Base-by-base conservation (phyloP, 2,329 filamentous ascomycete genomes). In the Emmonsia crescens region DNA sequence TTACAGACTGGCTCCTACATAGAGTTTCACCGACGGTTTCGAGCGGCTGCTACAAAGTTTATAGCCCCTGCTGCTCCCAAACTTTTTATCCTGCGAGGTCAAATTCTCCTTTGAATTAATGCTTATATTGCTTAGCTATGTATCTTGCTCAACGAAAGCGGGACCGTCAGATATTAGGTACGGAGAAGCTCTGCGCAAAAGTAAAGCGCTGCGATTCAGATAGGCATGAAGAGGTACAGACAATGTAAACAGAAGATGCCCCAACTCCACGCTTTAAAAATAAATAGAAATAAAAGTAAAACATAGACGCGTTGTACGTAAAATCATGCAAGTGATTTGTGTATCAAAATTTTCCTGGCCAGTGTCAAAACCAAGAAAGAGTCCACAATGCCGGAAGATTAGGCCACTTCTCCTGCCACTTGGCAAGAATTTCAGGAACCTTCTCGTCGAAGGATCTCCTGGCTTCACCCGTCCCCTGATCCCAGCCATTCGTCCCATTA, bases 321-420 rank as follows among this genome's bases (percentile, higher is more conserved):
- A 27, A 29, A 46, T 51, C 44, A 56, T 48, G 36, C 33, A 62
- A 31, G 27, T 36, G 19, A 29, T 10, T 19, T 27, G 48, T 19
- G 12, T 57, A 49, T 59, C 44, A 61, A 59, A 51, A 62, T 42
- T 27, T 10, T 46, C 57, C 48, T 31, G 5, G 10, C 38, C 40
- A 31, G 31, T 0, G 31, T 80, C 78, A 97, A 72, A 97, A 91
- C 92, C 94, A 99, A 31, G 91, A 91, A 72, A 97, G 73, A 29
- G 92, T 97, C 94, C 94, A 99, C 61, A 94, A 82, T 2, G 91
- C 89, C 21, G 94, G 94, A 68, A 97, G 76, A 68, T 90, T 88
- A 5, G 94, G 93, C 90, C 93, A 96, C 68, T 88, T 84, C 74
- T 96, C 92, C 76, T 99, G 94, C 94, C 94, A 99, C 60, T 86